Percentiles rank a stretch among this genome's conserved stretches.
Conservation (phyloP, 2,329 filamentous ascomycete genomes). For the Aspergillus niger region DNA sequence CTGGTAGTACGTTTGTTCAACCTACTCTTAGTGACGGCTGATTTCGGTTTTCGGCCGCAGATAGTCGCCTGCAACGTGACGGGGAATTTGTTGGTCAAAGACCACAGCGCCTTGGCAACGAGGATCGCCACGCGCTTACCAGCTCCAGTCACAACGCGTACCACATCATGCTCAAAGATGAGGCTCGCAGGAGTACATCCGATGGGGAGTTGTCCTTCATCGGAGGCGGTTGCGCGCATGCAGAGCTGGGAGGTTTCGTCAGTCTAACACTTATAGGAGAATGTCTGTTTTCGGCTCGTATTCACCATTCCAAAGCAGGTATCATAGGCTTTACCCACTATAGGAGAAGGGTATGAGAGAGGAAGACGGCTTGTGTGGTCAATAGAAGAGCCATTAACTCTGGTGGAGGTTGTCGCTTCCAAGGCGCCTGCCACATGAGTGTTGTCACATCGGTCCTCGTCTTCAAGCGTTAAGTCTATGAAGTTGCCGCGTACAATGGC, state of each 20-base stretch:
- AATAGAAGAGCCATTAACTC: not conserved
- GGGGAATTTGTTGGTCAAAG: not conserved
- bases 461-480: not conserved
- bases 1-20: not conserved
- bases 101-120: not conserved
- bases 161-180: not conserved
- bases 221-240: not conserved
- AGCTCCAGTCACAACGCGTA: not conserved
- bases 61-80: slow-evolving; percentile 1
- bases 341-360: not conserved
- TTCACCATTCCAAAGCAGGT: slow-evolving; percentile 14
- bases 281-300: not conserved
- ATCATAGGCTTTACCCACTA: not conserved
- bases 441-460: not conserved
- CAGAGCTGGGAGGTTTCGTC: not conserved
- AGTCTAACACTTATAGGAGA: not conserved
- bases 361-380: no score
- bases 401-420: not conserved
- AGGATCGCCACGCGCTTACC: not conserved
- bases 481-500: not conserved
- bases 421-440: not conserved
- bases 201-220: not conserved
- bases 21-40: not conserved
- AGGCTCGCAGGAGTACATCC: not conserved
- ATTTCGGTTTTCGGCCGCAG: not conserved